Evolutionary conservation across 1,284 basidiomycete species (phyloP).

Genomic region (Cystobasidiaceae sp.): DNA sequence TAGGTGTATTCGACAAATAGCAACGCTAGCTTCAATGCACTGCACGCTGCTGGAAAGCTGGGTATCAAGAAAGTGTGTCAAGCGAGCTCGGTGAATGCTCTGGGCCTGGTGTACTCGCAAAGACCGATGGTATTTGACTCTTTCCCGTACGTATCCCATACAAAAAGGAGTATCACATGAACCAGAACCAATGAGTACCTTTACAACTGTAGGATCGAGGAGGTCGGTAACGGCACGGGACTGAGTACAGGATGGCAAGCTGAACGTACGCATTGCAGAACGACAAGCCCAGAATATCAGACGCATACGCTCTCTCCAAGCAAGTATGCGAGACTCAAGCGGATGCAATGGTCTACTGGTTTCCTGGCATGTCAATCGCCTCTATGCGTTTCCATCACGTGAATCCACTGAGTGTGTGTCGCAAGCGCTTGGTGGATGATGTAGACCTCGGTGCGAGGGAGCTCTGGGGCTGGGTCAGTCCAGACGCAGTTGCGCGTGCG

Average conservation of each 20-base stretch:
- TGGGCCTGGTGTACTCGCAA: constrained; percentile 43
- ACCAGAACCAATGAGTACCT: background rate
- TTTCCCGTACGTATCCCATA: constrained; percentile 49
- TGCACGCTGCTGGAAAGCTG: constrained; percentile 50
- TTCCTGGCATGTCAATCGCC: constrained; percentile 11
- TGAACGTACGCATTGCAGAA: background rate
- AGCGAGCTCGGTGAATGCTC: constrained; percentile 66
- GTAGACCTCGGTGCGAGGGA: background rate
- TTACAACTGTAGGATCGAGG: background rate
- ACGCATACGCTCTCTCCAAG: constrained; percentile 16
- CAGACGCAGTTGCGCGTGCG: constrained; percentile 22
- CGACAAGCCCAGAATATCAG: background rate
- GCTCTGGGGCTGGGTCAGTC: constrained; percentile 27
- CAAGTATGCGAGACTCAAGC: constrained; percentile 18
- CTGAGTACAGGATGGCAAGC: too few relatives aligned
- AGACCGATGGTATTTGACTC: constrained; percentile 48
- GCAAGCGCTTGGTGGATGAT: background rate
- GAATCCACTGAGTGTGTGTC: background rate
- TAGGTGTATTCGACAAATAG: constrained; percentile 42
- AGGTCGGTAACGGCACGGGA: background rate
- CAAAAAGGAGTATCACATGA: background rate
- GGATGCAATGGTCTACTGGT: constrained; percentile 3
- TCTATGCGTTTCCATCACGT: constrained; percentile 26
- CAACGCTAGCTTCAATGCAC: constrained; percentile 42
- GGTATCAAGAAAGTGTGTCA: constrained; percentile 62